A percentile compares a stretch with the other conserved stretches of the same genome.
These are phyloP conservation scores for Termitomyces sp. DNA, from an alignment of 768 basidiomycete species.

Conservation along the genomic window DNA sequence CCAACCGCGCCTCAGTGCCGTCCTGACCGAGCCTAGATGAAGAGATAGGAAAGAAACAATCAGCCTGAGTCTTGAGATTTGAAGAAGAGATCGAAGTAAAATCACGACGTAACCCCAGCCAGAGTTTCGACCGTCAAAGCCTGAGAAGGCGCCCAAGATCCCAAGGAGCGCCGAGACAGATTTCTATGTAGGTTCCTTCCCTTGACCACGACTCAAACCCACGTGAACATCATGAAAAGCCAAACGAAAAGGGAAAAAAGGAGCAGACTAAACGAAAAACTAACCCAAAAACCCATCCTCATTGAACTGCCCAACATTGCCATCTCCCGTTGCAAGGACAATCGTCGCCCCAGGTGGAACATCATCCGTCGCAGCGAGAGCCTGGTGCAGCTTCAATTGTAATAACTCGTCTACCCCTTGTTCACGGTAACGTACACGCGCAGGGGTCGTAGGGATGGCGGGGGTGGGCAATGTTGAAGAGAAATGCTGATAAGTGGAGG, in stretches of 20 bases:
- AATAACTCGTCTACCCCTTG: conserved; percentile 96
- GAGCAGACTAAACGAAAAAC: background rate
- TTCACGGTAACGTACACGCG: conserved; percentile 68
- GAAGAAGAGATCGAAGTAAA: background rate
- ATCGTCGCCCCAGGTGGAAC: conserved; percentile 72
- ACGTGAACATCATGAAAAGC: no score
- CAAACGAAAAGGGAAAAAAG: no score
- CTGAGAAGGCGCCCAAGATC: no score
- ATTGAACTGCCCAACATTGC: conserved; percentile 88
- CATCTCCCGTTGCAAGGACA: conserved; percentile 92
- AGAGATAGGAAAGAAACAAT: background rate
- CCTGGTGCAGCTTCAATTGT: conserved; percentile 89
- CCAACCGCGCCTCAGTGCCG: conserved; percentile 89
- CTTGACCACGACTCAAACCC: background rate
- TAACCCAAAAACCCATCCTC: conserved; percentile 75
- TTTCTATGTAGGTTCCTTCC: no score
- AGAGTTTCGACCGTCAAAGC: no score
- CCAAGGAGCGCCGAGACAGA: no score
- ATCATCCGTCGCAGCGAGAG: conserved; percentile 66
- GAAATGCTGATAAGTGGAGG: background rate
- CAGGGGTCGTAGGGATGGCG: conserved; percentile 2
- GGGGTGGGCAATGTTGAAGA: background rate
- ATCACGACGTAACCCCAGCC: background rate
- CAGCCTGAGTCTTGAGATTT: background rate
- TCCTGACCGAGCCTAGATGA: conserved; percentile 60